Evolutionary conservation across 2,329 filamentous ascomycete species (phyloP), one percentile per base, ranked within the genome.

Genomic region (Clonostachys sp.): DNA sequence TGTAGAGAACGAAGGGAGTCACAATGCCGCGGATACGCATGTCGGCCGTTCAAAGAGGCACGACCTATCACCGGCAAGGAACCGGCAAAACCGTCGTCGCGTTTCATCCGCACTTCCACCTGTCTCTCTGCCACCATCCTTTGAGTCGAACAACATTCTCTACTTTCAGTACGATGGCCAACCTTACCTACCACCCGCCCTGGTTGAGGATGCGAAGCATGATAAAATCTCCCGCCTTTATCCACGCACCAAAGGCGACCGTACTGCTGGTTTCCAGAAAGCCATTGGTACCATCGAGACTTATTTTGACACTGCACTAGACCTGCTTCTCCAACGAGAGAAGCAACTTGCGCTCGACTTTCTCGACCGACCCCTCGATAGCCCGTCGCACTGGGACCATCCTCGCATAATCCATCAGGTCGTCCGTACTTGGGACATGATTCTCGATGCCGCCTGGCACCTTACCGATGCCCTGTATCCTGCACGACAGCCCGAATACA

Each of bases 381-480:
- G 10, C 12, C 35, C 45, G 3, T 43, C 40, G 14, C 41, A 16
- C 10, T 47, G 45, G 45, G 40, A 47, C 45, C 13, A 48, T 39
- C 24, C 49, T 33, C 34, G 24, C 17, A 30, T 36, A 5, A 55
- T 61, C 33, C 54, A 54, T 33, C 54, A 45, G 24, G 48, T 57
- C 5, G 43, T 54, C 14, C 53, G 58, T 34, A 34, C 59, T 13
- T 61, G 60, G 50, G 63, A 66, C 41, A 66, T 66, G 63, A 59
- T 67, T 17, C 51, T 68, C 41, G 66, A 69, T 46, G 64, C 63
- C 6, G 60, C 64, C 14, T 66, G 61, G 61, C 65, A 68, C 42
- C 45, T 67, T 24, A 46, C 57, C 33, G 65, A 68, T 46, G 55
- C 61, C 1, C 49, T 68, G 16, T 65, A 65, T 42, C 62, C 64